Base-by-base conservation (phyloP, 495 filamentous ascomycete species). In the Echria macrotheca region DNA sequence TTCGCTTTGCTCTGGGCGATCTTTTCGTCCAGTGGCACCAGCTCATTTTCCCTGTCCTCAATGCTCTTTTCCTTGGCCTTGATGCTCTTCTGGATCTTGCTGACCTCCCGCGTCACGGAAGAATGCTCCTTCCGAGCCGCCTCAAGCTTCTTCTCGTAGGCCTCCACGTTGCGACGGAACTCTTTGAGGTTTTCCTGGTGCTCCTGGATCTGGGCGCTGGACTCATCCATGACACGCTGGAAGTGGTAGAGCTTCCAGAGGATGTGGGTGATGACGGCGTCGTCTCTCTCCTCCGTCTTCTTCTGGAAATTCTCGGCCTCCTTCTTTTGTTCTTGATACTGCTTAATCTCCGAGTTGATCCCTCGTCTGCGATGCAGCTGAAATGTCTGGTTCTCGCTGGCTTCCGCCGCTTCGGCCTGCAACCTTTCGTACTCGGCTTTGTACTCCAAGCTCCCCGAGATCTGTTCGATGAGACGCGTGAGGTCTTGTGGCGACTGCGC, bases 201-300 rank as follows among this genome's bases (percentile, higher is more conserved):
- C 55, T 85, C 87, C 60, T 91, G 85, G 44, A 97, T 99, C 56
- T 94, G 84, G 21, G 82, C 85, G 55, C 83, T 89, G 26, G 93
- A 96, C 37, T 87, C 84, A 56, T 96, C 89, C 67, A 99, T 96
- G 23, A 89, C 75, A 22, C 82, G 83, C 65, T 99, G 93, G 65
- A 95, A 95, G 65, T 96, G 89, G 68, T 87, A 97, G 1, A 99
- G 72, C 67, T 97, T 97, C 91, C 93, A 97, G 10, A 97, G 70
- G 29, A 95, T 89, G 48, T 97, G 94, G 0, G 87, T 93, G 40
- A 97, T 89, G 48, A 95, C 85, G 9, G 93, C 94, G 45, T 89
- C 80, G 64, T 97, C 91, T 29, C 88, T 78, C 68, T 97, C 89
- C 38, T 91, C 83, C 1, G 83, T 84, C 66, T 95, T 95, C 38